phyloP scores from a whole-genome alignment of 805 yeast species.

The Candida cerambycidarum region DNA sequence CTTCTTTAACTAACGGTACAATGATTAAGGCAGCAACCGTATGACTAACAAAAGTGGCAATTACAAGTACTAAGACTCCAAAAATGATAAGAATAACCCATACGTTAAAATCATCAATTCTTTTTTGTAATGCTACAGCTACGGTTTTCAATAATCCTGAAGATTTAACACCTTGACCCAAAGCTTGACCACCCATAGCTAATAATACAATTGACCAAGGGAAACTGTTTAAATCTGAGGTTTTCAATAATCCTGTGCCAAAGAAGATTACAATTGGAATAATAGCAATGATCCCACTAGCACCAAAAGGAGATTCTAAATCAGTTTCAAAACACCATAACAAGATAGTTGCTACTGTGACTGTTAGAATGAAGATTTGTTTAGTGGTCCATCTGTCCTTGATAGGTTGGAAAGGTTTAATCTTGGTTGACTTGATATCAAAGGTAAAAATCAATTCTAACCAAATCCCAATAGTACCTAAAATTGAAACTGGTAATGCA shows the following conservation, averaged over 20 bases:
- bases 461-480: slow-evolving; percentile 72
- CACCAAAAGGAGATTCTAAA: slow-evolving; percentile 44
- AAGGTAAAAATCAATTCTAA: slow-evolving; percentile 64
- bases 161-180: slow-evolving; percentile 51
- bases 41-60: slow-evolving; percentile 46
- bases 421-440: slow-evolving; percentile 46
- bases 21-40: slow-evolving; percentile 46
- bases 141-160: slow-evolving; percentile 49
- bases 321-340: slow-evolving; percentile 51
- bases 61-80: slow-evolving; percentile 38
- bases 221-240: slow-evolving; percentile 49
- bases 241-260: slow-evolving; percentile 49
- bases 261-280: slow-evolving; percentile 49
- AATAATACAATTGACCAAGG: slow-evolving; percentile 56
- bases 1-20: slow-evolving; percentile 42
- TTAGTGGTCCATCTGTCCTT: slow-evolving; percentile 44
- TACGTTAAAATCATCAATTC: slow-evolving; percentile 42
- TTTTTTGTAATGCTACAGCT: slow-evolving; percentile 44
- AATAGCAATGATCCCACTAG: slow-evolving; percentile 48
- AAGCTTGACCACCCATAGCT: slow-evolving; percentile 57
- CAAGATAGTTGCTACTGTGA: slow-evolving; percentile 44
- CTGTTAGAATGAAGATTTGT: slow-evolving; percentile 43
- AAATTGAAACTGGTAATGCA: slow-evolving; percentile 73
- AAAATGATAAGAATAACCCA: slow-evolving; percentile 47
- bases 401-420: slow-evolving; percentile 49